These are phyloP conservation scores for Aegilops longissima DNA, from an alignment of 176 grass and related monocot genomes.

Conservation along the genomic window DNA sequence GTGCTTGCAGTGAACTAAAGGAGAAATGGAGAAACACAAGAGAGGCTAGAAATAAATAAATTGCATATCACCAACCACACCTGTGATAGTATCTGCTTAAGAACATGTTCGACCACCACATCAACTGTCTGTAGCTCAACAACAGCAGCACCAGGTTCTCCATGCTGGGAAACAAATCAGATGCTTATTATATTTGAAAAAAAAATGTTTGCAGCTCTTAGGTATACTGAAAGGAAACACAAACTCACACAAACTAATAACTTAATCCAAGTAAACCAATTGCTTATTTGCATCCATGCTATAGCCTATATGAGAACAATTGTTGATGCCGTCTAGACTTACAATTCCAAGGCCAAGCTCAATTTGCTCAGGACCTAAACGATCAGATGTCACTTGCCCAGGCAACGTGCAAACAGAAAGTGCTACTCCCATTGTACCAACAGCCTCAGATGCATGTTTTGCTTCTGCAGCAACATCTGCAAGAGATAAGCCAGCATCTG, in stretches of 20 bases:
- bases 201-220: not conserved
- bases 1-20: constrained; percentile 1
- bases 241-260: constrained; percentile 24
- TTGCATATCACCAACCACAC: constrained; percentile 35
- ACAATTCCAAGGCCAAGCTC: constrained; percentile 99
- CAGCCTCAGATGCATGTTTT: constrained; percentile 82
- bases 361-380: constrained; percentile 86
- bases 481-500: constrained; percentile 90
- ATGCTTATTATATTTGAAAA: constrained; percentile 2
- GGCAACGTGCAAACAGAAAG: constrained; percentile 97
- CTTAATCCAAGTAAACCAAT: constrained; percentile 9
- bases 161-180: constrained; percentile 68
- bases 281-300: constrained; percentile 20
- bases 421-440: constrained; percentile 98
- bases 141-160: constrained; percentile 93
- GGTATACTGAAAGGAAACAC: constrained; percentile 33
- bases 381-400: constrained; percentile 92
- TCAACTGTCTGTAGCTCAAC: constrained; percentile 87
- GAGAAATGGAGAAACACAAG: constrained; percentile 24
- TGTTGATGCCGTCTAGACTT: constrained; percentile 46
- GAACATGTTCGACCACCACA: constrained; percentile 89
- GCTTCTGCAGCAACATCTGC: constrained; percentile 91
- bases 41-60: constrained; percentile 18
- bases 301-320: not conserved
- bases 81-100: constrained; percentile 83